Conservation (phyloP, 345 rosid genomes). For the Turritis glabra region DNA sequence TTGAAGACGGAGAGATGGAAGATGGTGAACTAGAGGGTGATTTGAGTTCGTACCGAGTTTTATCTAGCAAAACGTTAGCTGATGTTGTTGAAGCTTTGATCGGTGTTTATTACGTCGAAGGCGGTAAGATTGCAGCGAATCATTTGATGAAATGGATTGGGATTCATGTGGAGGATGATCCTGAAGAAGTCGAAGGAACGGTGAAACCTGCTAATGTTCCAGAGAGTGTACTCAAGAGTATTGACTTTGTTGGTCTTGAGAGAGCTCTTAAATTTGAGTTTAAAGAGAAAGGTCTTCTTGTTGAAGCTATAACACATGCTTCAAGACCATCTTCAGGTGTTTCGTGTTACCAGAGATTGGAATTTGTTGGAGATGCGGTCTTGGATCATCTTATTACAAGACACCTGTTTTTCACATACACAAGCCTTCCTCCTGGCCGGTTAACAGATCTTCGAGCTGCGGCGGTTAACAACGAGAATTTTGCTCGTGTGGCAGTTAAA, state of each 20-base stretch:
- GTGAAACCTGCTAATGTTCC: constrained; percentile 55
- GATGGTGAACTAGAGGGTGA: constrained; percentile 96
- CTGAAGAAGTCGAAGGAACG: constrained; percentile 50
- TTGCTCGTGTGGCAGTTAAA: constrained; percentile 95
- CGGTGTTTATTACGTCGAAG: constrained; percentile 97
- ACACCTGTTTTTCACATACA: constrained; percentile 89
- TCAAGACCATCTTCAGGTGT: constrained; percentile 95
- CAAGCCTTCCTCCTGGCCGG: constrained; percentile 93
- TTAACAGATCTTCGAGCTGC: constrained; percentile 98
- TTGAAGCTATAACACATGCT: constrained; percentile 97
- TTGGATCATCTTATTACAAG: constrained; percentile 91
- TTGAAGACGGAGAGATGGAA: constrained; percentile 77
- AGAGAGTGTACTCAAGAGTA: constrained; percentile 72
- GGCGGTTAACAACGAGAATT: constrained; percentile 97
- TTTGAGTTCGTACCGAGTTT: constrained; percentile 89
- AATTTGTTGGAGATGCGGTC: constrained; percentile 98
- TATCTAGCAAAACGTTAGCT: constrained; percentile 96
- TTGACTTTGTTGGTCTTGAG: constrained; percentile 76
- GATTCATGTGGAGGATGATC: constrained; percentile 77
- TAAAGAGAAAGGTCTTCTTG: constrained; percentile 57
- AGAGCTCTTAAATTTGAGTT: constrained; percentile 66
- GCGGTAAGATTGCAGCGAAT: constrained; percentile 81
- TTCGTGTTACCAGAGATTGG: constrained; percentile 92
- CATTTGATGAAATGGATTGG: constrained; percentile 98
- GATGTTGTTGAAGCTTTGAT: constrained; percentile 98